Evolutionary conservation across 1,284 basidiomycete genomes (phyloP).

Genomic region (Athelia sp.): DNA sequence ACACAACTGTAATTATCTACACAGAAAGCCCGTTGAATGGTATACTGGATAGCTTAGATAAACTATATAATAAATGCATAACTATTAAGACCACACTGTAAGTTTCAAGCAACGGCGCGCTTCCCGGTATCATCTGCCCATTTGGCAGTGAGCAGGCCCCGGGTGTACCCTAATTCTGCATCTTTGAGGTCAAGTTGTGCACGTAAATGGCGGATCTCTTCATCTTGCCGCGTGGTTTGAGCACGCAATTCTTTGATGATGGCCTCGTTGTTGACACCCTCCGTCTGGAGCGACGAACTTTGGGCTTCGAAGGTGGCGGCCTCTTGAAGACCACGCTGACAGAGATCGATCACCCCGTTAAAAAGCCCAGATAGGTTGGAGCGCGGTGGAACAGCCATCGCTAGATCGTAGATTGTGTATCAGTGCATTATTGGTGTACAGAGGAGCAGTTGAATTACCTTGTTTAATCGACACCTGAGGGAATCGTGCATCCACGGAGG

Average conservation of each 20-base stretch:
- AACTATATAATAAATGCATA: too few species aligned
- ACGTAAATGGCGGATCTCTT: not conserved
- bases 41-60: too few species aligned
- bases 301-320: not conserved
- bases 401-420: too few species aligned
- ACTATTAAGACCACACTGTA: too few species aligned
- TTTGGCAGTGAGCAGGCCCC: not conserved
- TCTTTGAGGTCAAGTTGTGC: not conserved
- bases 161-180: not conserved
- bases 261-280: not conserved
- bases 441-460: too few species aligned
- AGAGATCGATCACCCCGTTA: not conserved
- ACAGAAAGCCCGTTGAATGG: too few species aligned
- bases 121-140: not conserved
- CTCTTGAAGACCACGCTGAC: not conserved
- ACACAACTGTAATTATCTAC: too few species aligned
- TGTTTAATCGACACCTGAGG: too few species aligned
- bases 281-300: not conserved
- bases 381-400: not conserved
- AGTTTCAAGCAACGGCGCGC: not conserved
- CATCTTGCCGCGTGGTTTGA: not conserved
- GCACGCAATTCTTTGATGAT: not conserved
- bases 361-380: not conserved
- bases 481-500: too few species aligned
- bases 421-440: too few species aligned